Base-by-base conservation (phyloP, 345 rosid species). In the Gossypioides kirkii region DNA sequence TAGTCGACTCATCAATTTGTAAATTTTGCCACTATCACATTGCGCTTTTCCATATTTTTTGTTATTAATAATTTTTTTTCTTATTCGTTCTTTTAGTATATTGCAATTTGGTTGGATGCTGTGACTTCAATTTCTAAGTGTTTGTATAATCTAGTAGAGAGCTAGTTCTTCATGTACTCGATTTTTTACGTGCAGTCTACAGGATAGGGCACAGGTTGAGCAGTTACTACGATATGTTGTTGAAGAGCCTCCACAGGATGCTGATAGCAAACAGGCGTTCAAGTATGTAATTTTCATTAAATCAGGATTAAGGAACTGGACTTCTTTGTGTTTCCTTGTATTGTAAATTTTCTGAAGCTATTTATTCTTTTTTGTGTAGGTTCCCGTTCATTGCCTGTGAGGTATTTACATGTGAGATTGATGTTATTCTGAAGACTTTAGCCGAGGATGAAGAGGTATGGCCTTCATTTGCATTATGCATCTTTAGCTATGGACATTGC, bases 351-450 rank as follows among this genome's bases (percentile, higher is more conserved):
- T 54, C 43, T 16, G 22, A 5, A 42, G n/a, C 42, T 53, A 43
- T 12, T 71, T 59, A 22, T 49, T 53, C 59, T 68, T 71, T 63
- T 43, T 4, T 68, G 73, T 73, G 78, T 75, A 96, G 98, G 92
- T 93, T 87, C 74, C 99, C 99, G 2, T 96, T 90, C 85, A 84
- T 96, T 79, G 85, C 99, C 43, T 93, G 97, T 72, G 99, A 96
- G 90, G 84, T 95, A 73, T 91, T 96, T 78, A 91, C 98, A 43
- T 96, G 99, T 52, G 99, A 96, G 82, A 96, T 93, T 76, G 99
- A 96, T 79, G 97, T 93, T 75, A 93, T 96, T 75, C 86, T 96
- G 56, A 93, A 91, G 86, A 86, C 99, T 47, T 75, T 96, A 79
- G 91, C 93, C 71, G 99, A 96, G 80, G 98, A 96, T 61, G 88